Evolutionary conservation across 78 protist species (phyloP), one percentile per base, ranked within the genome.

Genomic region (Chrysochromulina tobinii): DNA sequence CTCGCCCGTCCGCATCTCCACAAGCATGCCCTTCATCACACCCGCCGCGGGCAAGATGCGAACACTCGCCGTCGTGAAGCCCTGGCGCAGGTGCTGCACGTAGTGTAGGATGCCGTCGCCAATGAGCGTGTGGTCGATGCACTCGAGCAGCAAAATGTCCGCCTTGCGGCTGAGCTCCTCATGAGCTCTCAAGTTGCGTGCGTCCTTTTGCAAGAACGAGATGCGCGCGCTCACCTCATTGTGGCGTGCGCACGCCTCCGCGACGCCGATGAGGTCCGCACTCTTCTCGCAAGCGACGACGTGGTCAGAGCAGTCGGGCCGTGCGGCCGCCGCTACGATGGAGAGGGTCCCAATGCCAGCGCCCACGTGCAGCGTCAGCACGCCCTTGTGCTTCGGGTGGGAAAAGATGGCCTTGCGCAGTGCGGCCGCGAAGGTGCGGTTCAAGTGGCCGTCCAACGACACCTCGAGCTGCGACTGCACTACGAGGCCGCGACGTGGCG

Each of bases 1-100:
- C 83, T 75, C 83, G 15, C 83, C 83, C 17, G 25, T 50, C 27
- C 83, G 83, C 83, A 75, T 4, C 83, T 75, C 83, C 58, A 75
- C 83, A 3, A 75, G 83, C 83, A 75, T 75, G n/a, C 83, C 83
- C 57, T 75, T 75, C 18, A 75, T n/a, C 57, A 75, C 83, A 25
- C 25, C 83, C 21, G 83, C 83, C 58, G 57, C 83, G 23, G 83
- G 83, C 58, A 75, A 2, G n/a, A 75, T 27, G 58, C 27, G 38
- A 7, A n/a, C 54, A 57, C 50, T 2, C 12, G 3, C 58, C 17
- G 8, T 18, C 25, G 57, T 27, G 23, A 50, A 75, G 14, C 18
- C 1, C 58, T 57, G 58, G 83, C 83, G 83, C 27, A 75, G 83
- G 83, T 75, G 83, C 83, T 75, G 83, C 18, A 75, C 27, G 83